Percentiles rank a stretch among this genome's conserved stretches.
Conservation (phyloP, 1,284 basidiomycete species). For the Malassezia arunalokei region DNA sequence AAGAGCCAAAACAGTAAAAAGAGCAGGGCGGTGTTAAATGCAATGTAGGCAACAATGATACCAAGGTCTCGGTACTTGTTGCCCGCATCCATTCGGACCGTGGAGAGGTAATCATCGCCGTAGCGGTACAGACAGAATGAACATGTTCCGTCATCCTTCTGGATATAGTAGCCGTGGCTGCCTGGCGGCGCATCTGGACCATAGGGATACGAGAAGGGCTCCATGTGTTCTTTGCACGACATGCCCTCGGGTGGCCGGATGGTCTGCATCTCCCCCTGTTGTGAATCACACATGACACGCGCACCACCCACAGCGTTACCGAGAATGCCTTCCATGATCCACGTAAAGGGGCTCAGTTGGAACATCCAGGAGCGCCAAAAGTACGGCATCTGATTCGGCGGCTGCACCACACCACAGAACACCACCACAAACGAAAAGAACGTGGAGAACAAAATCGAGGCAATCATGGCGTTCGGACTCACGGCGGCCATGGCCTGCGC, state of each 20-base stretch:
- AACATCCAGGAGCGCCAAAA: slow-evolving; percentile 29
- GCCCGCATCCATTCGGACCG: slow-evolving; percentile 16
- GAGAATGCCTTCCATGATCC: slow-evolving; percentile 34
- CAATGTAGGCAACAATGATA: slow-evolving; percentile 56
- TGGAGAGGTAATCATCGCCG: slow-evolving; percentile 51
- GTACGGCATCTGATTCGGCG: slow-evolving; percentile 23
- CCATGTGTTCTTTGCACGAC: slow-evolving; percentile 24
- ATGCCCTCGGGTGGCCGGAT: slow-evolving; percentile 22
- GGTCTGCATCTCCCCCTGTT: slow-evolving; percentile 20
- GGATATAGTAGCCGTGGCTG: slow-evolving; percentile 24
- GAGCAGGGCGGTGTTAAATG: slow-evolving; percentile 51
- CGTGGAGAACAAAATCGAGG: slow-evolving; percentile 39
- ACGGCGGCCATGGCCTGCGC: slow-evolving; percentile 33
- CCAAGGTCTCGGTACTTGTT: slow-evolving; percentile 31
- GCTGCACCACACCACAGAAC: slow-evolving; percentile 43
- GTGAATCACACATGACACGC: slow-evolving; percentile 24
- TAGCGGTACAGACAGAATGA: slow-evolving; percentile 51
- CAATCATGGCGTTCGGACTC: slow-evolving; percentile 35
- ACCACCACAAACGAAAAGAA: slow-evolving; percentile 45
- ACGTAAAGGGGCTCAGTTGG: slow-evolving; percentile 31
- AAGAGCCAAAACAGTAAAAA: slow-evolving; percentile 33
- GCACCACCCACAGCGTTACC: slow-evolving; percentile 28
- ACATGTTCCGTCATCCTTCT: slow-evolving; percentile 45
- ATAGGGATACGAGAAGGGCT: slow-evolving; percentile 10
- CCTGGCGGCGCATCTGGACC: neutral